Percentiles rank a stretch among this genome's conserved stretches.
Conservation (phyloP, 306 rosid genomes). For the Begonia peltatifolia region DNA sequence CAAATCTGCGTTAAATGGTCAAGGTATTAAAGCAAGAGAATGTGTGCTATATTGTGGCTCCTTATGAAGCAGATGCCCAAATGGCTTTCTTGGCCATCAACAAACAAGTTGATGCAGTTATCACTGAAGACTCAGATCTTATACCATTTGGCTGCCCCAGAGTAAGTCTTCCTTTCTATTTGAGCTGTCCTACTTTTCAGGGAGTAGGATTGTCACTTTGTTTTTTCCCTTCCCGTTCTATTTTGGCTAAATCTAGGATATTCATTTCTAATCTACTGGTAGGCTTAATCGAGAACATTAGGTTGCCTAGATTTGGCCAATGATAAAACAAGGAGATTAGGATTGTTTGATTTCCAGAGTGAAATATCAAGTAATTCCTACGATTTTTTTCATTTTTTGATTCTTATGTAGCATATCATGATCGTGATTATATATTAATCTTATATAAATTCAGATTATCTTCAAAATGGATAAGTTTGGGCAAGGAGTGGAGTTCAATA, state of each 20-base stretch:
- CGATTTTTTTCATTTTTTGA: conserved; percentile 2
- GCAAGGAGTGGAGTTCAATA: conserved; percentile 72
- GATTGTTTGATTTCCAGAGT: no score
- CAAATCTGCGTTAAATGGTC: not conserved
- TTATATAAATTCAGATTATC: conserved; percentile 51
- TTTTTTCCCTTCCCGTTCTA: no score
- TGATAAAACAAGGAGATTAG: no score
- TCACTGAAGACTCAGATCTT: conserved; percentile 94
- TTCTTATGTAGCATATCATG: not conserved
- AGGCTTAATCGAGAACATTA: no score
- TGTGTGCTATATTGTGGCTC: conserved; percentile 70
- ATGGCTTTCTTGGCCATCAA: conserved; percentile 80
- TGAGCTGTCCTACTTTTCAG: no score
- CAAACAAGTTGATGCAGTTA: conserved; percentile 71
- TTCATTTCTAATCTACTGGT: no score
- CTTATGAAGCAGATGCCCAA: conserved; percentile 96
- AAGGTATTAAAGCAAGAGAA: conserved; percentile 82
- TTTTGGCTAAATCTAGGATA: no score
- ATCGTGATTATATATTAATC: conserved; percentile 5
- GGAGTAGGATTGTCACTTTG: no score
- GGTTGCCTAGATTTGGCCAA: no score
- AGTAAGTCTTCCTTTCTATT: conserved; percentile 31
- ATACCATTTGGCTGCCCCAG: conserved; percentile 93
- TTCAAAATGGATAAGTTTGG: conserved; percentile 94
- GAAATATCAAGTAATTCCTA: not conserved